Evolutionary conservation across 345 rosid genomes (phyloP), one percentile per base, ranked within the genome.

Genomic region (Draba incana): DNA sequence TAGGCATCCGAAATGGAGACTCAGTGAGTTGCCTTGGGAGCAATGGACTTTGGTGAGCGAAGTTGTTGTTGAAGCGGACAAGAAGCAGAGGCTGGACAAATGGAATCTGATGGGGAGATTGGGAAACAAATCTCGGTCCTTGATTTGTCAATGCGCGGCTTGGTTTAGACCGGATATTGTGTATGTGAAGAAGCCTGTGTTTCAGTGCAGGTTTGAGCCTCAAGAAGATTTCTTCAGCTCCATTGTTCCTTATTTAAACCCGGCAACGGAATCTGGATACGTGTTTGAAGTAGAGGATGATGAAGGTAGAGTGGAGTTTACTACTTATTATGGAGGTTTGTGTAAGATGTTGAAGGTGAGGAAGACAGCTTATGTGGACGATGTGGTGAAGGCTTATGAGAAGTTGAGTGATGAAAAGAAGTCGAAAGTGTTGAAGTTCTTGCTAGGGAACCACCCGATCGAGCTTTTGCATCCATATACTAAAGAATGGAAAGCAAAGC

Each of bases 1-100:
- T 41, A 79, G 99, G 72, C 97, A 94, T 78, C 99, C 96, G 2
- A 90, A 74, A 65, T 94, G 99, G 97, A 84, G 86, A 46, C 52
- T 94, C 3, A 77, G 57, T 14, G 99, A 91, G 10, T 49, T 66
- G 68, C 96, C 97, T 1, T 94, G 99, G 99, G 75, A 94, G 74
- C 99, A 94, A 16, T 94, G 96, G 97, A 88, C 96, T 3, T 79
- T 94, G 81, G 92, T 89, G n/a, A 70, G 88, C 43, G 99, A 94
- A 79, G 83, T 94, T 2, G 95, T 76, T 16, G 49, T 94, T 27
- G 92, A 94, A 44, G 92, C 85, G 0, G 88, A 88, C 38, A 83
- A 87, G 60, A 80, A 53, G 37, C 78, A 88, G 82, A 82, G 97
- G 77, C 35, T 94, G 42, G 99, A 94, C 66, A 94, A 94, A 75